Evolutionary conservation across 2,329 filamentous ascomycete genomes (phyloP).

Genomic region (Pestalotiopsis fici): DNA sequence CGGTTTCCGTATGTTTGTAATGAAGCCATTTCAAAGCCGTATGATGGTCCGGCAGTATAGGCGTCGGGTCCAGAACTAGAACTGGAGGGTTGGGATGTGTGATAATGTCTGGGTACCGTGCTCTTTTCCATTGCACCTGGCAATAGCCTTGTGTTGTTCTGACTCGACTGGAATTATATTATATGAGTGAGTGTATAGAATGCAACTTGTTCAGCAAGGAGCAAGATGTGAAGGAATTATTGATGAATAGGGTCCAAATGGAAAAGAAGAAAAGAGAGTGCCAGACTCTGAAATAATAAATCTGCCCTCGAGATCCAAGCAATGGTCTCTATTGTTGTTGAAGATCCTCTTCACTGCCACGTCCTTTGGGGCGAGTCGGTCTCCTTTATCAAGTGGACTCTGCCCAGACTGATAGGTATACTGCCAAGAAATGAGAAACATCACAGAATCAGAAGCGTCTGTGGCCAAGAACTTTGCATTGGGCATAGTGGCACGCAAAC

Average conservation of each 20-base stretch:
- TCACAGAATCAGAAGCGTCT: slow-evolving; percentile 1
- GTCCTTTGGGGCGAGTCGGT: background rate
- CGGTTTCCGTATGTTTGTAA: slow-evolving; percentile 5
- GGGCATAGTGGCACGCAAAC: background rate
- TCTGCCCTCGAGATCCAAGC: slow-evolving; percentile 15
- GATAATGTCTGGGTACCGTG: background rate
- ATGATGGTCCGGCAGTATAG: slow-evolving; percentile 5
- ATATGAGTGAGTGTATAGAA: background rate
- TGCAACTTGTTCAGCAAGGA: background rate
- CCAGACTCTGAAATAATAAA: slow-evolving; percentile 15
- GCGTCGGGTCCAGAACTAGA: background rate
- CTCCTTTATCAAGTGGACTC: slow-evolving; percentile 8
- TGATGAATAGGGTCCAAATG: background rate
- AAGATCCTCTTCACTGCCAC: slow-evolving; percentile 1
- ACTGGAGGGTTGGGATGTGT: background rate
- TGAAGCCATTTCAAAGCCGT: background rate
- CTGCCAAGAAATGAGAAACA: slow-evolving; percentile 25
- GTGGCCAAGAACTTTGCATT: slow-evolving; percentile 3
- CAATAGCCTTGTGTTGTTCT: background rate
- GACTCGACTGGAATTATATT: background rate
- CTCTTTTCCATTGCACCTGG: slow-evolving; percentile 10
- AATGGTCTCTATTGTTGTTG: slow-evolving; percentile 7
- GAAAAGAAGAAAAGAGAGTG: slow-evolving; percentile 9
- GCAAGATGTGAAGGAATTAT: background rate
- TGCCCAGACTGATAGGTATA: slow-evolving; percentile 7